Conservation (phyloP, 2,329 filamentous ascomycete species). For the Monosporascus sp. region DNA sequence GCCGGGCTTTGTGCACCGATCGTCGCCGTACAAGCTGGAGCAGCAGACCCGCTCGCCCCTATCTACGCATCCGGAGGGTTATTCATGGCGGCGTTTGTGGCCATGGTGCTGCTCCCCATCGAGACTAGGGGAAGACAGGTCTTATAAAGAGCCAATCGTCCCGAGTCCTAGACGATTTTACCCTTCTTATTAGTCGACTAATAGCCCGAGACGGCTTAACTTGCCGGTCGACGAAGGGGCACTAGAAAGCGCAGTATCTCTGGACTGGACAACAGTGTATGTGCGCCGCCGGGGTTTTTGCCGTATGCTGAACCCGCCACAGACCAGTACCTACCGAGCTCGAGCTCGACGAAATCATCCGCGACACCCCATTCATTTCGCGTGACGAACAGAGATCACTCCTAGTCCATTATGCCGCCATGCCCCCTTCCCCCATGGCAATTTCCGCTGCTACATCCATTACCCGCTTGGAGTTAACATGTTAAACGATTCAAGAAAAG, state of each 20-base stretch:
- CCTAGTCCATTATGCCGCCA: too few relatives aligned
- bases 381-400: too few relatives aligned
- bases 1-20: conserved; percentile 37
- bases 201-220: background rate
- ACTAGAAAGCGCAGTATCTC: background rate
- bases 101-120: conserved; percentile 38
- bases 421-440: too few relatives aligned
- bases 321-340: background rate
- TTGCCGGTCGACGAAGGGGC: background rate
- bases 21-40: conserved; percentile 34
- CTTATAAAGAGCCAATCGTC: conserved; percentile 18
- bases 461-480: too few relatives aligned
- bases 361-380: too few relatives aligned
- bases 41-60: conserved; percentile 32
- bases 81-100: conserved; percentile 37
- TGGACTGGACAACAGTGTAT: background rate
- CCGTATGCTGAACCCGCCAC: background rate
- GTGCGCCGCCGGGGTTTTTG: background rate
- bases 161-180: background rate
- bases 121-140: conserved; percentile 38
- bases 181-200: too few relatives aligned
- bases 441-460: too few relatives aligned
- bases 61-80: conserved; percentile 38
- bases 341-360: background rate
- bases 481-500: too few relatives aligned